Base-by-base conservation (phyloP, 2,329 filamentous ascomycete species). In the Lizonia empirigonia region DNA sequence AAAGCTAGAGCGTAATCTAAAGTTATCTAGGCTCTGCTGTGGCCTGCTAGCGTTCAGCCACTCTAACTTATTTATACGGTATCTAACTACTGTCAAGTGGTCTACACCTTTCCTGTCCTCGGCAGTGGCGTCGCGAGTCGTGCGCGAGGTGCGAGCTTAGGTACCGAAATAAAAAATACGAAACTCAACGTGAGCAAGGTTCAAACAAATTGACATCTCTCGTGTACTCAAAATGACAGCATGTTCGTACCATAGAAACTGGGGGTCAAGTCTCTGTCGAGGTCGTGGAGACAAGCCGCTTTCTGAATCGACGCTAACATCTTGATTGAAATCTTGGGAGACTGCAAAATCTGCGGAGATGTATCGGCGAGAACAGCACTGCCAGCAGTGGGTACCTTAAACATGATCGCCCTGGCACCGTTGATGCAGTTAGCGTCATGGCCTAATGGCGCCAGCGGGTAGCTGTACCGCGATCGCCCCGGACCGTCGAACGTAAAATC, bases 381-480 rank as follows among this genome's bases (percentile, higher is more conserved):
- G 29, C 19, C 10, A 29, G 19, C 5, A 29, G 40, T 44, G 27
- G 49, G 16, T 18, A 29, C 15, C 33, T 38, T 19, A 7, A 13
- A 40, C 19, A 37, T 27, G 26, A 46, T 37, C 37, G 15, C 27
- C 26, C 10, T 46, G 22, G 26, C 37, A 32, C 36, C 41, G 30
- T 47, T 38, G 26, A 46, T 20, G 42, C 24, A 32, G 33, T 34
- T 52, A 52, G 49, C 37, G 38, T 47, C 33, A 47, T 18, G 41
- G 41, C 26, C 10, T 30, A 15, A 2, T 19, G 19, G 27, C 38
- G 39, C 42, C 30, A 37, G 52, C 42, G 46, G 46, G 8, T 50
- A 35, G 29, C 35, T 42, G 46, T 50, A 45, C 50, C 50, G 50
- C 42, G 42, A 52, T 47, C 49, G 42, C 49, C 42, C 49, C 42